Conservation (phyloP, 2,329 filamentous ascomycete species). For the Zymoseptoria passerinii region DNA sequence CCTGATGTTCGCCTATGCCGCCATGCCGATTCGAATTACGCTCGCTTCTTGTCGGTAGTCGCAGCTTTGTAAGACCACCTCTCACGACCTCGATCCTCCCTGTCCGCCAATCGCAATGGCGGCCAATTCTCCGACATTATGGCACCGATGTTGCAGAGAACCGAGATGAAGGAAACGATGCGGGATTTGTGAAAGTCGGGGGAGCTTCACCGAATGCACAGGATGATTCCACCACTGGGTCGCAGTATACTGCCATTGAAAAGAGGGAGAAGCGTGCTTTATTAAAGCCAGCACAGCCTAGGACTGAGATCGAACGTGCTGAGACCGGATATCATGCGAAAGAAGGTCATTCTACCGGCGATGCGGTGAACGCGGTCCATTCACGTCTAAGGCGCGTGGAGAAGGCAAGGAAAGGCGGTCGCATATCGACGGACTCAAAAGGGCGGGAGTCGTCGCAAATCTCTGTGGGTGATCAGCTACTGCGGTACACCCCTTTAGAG, state of each 20-base stretch:
- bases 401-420: background rate
- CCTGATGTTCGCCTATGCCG: conserved; percentile 31
- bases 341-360: background rate
- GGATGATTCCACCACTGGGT: background rate
- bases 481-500: no score
- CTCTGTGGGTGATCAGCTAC: background rate
- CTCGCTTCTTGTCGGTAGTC: conserved; percentile 13
- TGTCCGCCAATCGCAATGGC: conserved; percentile 6
- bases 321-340: background rate
- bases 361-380: background rate
- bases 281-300: background rate
- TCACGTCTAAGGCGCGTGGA: background rate
- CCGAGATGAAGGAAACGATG: background rate
- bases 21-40: conserved; percentile 22
- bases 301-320: background rate
- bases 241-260: background rate
- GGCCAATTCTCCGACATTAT: conserved; percentile 4
- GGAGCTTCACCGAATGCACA: background rate
- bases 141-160: conserved; percentile 4
- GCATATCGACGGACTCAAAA: background rate
- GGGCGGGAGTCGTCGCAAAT: background rate
- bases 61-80: conserved; percentile 3
- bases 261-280: background rate
- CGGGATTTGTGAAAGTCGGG: background rate
- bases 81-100: background rate